Evolutionary conservation across 768 basidiomycete genomes (phyloP).

Genomic region (Rhodocollybia butyracea): DNA sequence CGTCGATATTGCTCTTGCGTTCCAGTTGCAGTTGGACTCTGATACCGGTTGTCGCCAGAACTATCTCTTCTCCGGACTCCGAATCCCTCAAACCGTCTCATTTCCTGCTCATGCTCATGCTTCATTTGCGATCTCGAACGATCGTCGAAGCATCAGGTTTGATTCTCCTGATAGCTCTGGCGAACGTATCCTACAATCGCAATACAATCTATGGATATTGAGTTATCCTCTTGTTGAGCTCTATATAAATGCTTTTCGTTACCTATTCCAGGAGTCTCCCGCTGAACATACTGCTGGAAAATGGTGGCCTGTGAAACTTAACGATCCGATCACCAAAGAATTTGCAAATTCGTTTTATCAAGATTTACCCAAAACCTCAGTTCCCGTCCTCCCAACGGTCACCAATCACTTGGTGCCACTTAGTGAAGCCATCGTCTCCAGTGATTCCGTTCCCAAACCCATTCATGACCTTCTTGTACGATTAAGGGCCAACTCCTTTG

Average conservation of each 20-base stretch:
- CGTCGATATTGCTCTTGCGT: constrained; percentile 2
- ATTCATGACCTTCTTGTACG: no score
- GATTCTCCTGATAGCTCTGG: constrained; percentile 17
- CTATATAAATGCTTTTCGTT: constrained; percentile 12
- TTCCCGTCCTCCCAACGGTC: constrained; percentile 11
- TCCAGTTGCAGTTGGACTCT: not conserved
- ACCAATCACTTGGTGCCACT: constrained; percentile 10
- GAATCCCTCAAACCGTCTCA: constrained; percentile 16
- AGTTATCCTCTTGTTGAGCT: constrained; percentile 13
- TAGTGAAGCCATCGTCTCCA: constrained; percentile 11
- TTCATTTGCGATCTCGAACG: constrained; percentile 17
- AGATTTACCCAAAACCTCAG: not conserved
- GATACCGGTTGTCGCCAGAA: no score
- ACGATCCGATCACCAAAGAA: constrained; percentile 12
- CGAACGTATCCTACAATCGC: constrained; percentile 13
- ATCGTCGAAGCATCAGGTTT: constrained; percentile 18
- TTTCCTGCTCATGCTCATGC: constrained; percentile 19
- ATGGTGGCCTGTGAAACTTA: constrained; percentile 14
- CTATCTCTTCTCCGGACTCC: constrained; percentile 20
- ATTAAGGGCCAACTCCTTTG: no score
- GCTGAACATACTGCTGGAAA: not conserved
- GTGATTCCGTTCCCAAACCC: no score
- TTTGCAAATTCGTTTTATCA: constrained; percentile 14
- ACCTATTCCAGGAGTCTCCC: not conserved
- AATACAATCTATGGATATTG: constrained; percentile 20